Evolutionary conservation across 163 green algal species (phyloP).

Genomic region (Trebouxiophyceae sp.): DNA sequence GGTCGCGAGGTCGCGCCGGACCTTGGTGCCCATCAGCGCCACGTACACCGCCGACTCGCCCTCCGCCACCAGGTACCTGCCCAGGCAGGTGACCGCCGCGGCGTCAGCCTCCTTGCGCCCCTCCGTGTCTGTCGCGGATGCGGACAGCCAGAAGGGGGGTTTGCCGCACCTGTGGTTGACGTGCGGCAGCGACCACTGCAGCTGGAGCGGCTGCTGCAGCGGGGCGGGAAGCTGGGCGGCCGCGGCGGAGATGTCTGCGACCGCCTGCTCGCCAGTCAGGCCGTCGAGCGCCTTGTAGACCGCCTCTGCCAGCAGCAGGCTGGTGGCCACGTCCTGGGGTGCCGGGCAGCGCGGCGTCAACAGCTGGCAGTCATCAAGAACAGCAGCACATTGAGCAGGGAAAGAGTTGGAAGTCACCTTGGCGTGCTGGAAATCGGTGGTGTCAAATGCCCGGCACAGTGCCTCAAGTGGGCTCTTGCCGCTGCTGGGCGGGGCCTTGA

Average conservation of each 20-base stretch:
- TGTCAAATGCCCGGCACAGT: too few relatives aligned
- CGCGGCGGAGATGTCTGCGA: background rate
- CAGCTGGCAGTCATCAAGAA: too few relatives aligned
- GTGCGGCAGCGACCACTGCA: slow-evolving; percentile 44
- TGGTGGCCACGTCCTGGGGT: slow-evolving; percentile 40
- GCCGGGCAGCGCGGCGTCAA: too few relatives aligned
- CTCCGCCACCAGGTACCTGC: slow-evolving; percentile 59
- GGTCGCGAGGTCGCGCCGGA: slow-evolving; percentile 48
- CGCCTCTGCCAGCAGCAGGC: slow-evolving; percentile 48
- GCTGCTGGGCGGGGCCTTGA: too few relatives aligned
- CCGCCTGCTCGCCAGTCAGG: slow-evolving; percentile 14
- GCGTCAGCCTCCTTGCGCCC: too few relatives aligned
- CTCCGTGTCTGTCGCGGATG: too few relatives aligned
- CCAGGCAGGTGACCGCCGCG: background rate
- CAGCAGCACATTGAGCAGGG: too few relatives aligned
- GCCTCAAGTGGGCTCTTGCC: too few relatives aligned
- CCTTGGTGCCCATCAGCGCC: slow-evolving; percentile 73
- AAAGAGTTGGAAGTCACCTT: too few relatives aligned
- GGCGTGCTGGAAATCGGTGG: too few relatives aligned
- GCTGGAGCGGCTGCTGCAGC: slow-evolving; percentile 37
- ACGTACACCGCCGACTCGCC: slow-evolving; percentile 43
- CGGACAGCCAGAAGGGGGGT: background rate
- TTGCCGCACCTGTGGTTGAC: slow-evolving; percentile 39
- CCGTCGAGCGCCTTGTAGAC: slow-evolving; percentile 69
- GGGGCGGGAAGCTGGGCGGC: slow-evolving; percentile 21